Percentiles rank a stretch among this genome's conserved stretches.
phyloP scores from a whole-genome alignment of 306 rosid species.

The Neltuma alba region DNA sequence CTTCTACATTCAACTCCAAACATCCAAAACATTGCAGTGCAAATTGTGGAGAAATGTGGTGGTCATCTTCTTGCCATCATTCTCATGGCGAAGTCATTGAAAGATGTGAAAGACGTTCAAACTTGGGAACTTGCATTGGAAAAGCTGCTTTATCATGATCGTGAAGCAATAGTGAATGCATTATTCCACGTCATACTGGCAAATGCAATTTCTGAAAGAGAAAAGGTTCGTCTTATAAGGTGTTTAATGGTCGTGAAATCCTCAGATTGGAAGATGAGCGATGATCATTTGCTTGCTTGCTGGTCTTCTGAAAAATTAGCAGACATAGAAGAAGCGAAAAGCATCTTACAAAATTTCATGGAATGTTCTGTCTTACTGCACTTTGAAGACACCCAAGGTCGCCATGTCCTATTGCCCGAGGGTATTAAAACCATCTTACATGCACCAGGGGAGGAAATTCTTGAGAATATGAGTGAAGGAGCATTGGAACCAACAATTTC shows the following conservation, averaged over 20 bases:
- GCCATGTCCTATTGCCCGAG: not conserved
- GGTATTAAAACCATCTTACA: not conserved
- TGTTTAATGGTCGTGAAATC: not conserved
- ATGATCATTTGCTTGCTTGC: not conserved
- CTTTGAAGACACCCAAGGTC: not conserved
- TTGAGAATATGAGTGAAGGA: not conserved
- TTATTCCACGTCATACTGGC: not conserved
- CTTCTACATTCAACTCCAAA: not conserved
- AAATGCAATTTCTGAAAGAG: not conserved
- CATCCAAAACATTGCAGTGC: not conserved
- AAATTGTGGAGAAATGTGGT: not conserved
- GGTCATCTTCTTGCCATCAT: not conserved
- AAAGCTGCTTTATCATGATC: not conserved
- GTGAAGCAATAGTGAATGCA: not conserved
- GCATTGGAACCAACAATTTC: not conserved
- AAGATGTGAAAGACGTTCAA: not conserved
- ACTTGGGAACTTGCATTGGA: not conserved
- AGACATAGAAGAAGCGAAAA: not conserved
- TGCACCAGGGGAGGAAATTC: not conserved
- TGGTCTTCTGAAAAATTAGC: not conserved
- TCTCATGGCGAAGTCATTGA: not conserved
- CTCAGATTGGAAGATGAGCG: not conserved
- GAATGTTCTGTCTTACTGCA: not conserved
- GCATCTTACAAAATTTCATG: not conserved
- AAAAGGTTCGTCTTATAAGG: not conserved